These are phyloP conservation scores for Sophora flavescens DNA, from an alignment of 306 rosid genomes.

Conservation along the genomic window DNA sequence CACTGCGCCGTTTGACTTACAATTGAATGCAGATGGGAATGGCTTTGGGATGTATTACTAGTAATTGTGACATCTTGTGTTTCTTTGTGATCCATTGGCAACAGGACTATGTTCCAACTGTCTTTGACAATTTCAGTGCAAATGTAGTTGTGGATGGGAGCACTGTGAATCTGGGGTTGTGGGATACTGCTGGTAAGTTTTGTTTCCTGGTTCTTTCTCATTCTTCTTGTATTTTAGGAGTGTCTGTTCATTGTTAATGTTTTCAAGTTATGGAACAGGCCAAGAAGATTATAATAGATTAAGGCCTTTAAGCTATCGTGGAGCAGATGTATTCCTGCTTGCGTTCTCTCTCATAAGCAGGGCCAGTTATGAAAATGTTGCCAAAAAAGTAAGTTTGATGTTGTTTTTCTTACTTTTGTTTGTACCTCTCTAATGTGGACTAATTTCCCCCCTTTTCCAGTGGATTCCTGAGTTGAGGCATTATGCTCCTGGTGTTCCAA, in stretches of 20 bases:
- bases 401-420: constrained; percentile 24
- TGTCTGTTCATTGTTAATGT: constrained; percentile 43
- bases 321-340: constrained; percentile 96
- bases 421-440: constrained; percentile 30
- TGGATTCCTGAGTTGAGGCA: constrained; percentile 99
- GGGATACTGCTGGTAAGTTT: constrained; percentile 95
- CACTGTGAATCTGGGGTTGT: constrained; percentile 94
- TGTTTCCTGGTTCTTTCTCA: constrained; percentile 7
- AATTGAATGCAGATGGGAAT: constrained; percentile 33
- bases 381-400: constrained; percentile 78
- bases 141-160: constrained; percentile 98
- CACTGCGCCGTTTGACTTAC: constrained; percentile 21
- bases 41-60: constrained; percentile 26
- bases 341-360: constrained; percentile 97
- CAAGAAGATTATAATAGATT: constrained; percentile 98
- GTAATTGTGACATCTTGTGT: constrained; percentile 46
- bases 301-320: constrained; percentile 96
- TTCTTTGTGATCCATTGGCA: constrained; percentile 41
- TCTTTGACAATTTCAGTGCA: constrained; percentile 97
- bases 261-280: constrained; percentile 70
- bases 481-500: constrained; percentile 97
- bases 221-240: neutral
- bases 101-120: constrained; percentile 98
- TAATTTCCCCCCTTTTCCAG: constrained; percentile 51
- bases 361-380: constrained; percentile 97